These are phyloP conservation scores for Beauveria asiatica DNA, from an alignment of 2,329 filamentous ascomycete species.

Conservation along the genomic window DNA sequence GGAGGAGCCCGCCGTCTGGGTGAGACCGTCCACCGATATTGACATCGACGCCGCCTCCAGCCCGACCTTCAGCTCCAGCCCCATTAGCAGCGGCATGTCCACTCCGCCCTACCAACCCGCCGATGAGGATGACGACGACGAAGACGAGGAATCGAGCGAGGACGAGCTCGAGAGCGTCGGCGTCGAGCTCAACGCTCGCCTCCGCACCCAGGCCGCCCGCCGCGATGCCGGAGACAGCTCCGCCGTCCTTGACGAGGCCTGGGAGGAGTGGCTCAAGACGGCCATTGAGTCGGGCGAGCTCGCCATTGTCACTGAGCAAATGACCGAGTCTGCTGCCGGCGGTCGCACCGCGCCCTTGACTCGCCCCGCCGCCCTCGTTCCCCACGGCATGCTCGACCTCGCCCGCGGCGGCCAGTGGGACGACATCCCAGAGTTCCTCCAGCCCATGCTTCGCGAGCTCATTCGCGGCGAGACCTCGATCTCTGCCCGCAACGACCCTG, in stretches of 20 bases:
- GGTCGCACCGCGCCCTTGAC: slow-evolving; percentile 18
- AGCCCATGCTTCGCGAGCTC: slow-evolving; percentile 41
- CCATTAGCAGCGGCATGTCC: slow-evolving; percentile 5
- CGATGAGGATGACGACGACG: slow-evolving; percentile 21
- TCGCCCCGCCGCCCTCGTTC: slow-evolving; percentile 33
- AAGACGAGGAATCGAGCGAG: slow-evolving; percentile 23
- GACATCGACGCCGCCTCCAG: neutral
- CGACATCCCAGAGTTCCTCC: slow-evolving; percentile 48
- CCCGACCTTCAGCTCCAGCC: neutral
- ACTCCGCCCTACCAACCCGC: slow-evolving; percentile 2
- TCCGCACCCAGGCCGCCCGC: slow-evolving; percentile 54
- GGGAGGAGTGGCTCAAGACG: slow-evolving; percentile 68
- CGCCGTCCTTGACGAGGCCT: slow-evolving; percentile 58
- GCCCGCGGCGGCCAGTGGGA: slow-evolving; percentile 50
- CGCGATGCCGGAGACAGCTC: slow-evolving; percentile 52
- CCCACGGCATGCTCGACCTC: slow-evolving; percentile 43
- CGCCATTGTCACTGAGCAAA: slow-evolving; percentile 37
- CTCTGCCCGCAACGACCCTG: slow-evolving; percentile 9
- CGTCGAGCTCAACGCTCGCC: slow-evolving; percentile 53
- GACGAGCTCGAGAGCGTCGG: slow-evolving; percentile 45
- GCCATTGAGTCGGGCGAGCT: slow-evolving; percentile 55
- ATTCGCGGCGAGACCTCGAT: slow-evolving; percentile 30
- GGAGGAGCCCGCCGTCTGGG: slow-evolving; percentile 37
- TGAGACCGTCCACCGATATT: slow-evolving; percentile 14
- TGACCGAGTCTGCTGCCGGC: slow-evolving; percentile 21